These are phyloP conservation scores for Ustanciosporium gigantosporum DNA, from an alignment of 1,284 basidiomycete species.

Conservation along the genomic window DNA sequence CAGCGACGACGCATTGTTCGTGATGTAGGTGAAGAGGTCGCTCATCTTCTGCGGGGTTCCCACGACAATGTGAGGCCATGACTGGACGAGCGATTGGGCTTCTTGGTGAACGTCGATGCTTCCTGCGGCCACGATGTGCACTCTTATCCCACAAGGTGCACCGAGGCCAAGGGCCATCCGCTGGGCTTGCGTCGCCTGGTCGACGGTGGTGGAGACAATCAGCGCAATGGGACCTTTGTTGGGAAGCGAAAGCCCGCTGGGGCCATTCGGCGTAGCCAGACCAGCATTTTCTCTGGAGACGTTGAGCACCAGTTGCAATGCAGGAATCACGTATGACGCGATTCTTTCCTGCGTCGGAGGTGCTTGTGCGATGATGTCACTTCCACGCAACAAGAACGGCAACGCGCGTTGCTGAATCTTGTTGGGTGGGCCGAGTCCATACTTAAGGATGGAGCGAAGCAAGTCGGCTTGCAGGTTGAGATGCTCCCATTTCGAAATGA, in stretches of 20 bases:
- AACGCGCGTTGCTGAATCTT: constrained; percentile 97
- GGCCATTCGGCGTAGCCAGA: neutral
- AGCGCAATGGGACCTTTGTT: constrained; percentile 64
- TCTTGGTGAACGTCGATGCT: constrained; percentile 43
- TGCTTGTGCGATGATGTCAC: constrained; percentile 96
- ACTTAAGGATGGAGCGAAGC: constrained; percentile 84
- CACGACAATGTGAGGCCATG: constrained; percentile 82
- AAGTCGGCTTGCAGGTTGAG: constrained; percentile 82
- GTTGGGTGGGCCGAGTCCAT: constrained; percentile 95
- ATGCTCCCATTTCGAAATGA: constrained; percentile 95
- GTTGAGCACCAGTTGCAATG: constrained; percentile 48
- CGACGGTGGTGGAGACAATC: constrained; percentile 94
- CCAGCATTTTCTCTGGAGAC: constrained; percentile 37
- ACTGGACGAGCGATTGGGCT: constrained; percentile 36
- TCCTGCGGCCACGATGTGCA: constrained; percentile 47
- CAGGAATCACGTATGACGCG: constrained; percentile 73
- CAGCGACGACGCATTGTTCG: constrained; percentile 55
- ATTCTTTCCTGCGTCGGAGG: constrained; percentile 97
- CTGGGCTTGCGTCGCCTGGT: constrained; percentile 96
- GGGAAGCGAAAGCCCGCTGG: constrained; percentile 15
- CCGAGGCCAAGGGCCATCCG: constrained; percentile 94
- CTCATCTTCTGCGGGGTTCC: constrained; percentile 95
- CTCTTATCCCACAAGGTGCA: constrained; percentile 65
- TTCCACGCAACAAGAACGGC: constrained; percentile 87
- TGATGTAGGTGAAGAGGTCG: constrained; percentile 84